Evolutionary conservation across 257 asterid species (phyloP).

Genomic region (Jacaranda mimosifolia): DNA sequence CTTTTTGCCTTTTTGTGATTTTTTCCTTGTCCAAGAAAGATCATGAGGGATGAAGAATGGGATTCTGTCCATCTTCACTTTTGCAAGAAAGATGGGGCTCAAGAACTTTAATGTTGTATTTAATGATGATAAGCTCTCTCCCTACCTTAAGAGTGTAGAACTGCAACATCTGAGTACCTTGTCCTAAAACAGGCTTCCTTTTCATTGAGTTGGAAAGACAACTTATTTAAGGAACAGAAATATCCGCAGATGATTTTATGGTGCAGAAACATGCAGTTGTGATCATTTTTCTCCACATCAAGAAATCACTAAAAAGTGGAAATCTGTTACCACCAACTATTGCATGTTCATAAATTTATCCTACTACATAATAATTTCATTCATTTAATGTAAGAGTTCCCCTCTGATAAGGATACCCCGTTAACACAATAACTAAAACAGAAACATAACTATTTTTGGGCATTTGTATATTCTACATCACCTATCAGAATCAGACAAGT

Average conservation of each 20-base stretch:
- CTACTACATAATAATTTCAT: not conserved
- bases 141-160: too few relatives aligned
- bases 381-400: not conserved
- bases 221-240: too few relatives aligned
- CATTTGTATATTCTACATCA: not conserved
- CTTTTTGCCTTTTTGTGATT: constrained; percentile 62
- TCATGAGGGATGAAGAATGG: constrained; percentile 39
- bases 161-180: too few relatives aligned
- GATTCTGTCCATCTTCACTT: not conserved
- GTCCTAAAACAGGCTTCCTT: too few relatives aligned
- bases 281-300: too few relatives aligned
- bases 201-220: too few relatives aligned
- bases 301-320: not conserved
- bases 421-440: not conserved
- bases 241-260: not conserved
- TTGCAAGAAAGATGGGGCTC: not conserved
- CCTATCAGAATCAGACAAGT: not conserved
- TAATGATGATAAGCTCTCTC: too few relatives aligned
- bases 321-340: not conserved
- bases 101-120: not conserved
- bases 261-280: not conserved
- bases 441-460: too few relatives aligned
- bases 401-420: not conserved
- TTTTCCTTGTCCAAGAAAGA: constrained; percentile 41
- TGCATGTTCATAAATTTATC: not conserved